Conservation (phyloP, 2,329 filamentous ascomycete species). For the Polychaeton citri region DNA sequence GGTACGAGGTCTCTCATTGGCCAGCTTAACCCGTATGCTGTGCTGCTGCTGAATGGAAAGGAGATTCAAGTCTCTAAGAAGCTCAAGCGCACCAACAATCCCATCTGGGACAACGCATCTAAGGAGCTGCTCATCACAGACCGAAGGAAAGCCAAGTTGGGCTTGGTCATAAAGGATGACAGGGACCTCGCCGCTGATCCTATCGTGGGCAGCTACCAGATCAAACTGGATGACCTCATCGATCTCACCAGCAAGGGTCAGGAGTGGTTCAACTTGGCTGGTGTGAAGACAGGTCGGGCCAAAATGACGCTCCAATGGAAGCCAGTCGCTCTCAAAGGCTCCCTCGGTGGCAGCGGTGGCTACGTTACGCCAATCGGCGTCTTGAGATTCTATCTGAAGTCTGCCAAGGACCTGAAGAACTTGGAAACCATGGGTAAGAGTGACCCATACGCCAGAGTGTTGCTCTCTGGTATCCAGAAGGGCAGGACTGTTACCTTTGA, state of each 20-base stretch:
- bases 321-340: constrained; percentile 73
- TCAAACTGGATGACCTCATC: constrained; percentile 87
- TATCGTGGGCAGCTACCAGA: constrained; percentile 80
- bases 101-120: constrained; percentile 83
- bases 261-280: constrained; percentile 87
- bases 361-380: constrained; percentile 92
- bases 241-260: constrained; percentile 84
- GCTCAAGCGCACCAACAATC: constrained; percentile 93
- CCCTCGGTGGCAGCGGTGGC: constrained; percentile 64
- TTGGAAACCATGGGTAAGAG: constrained; percentile 94
- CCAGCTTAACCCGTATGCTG: constrained; percentile 78
- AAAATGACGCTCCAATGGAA: constrained; percentile 95
- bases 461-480: constrained; percentile 83
- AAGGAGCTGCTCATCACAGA: constrained; percentile 95
- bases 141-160: constrained; percentile 76
- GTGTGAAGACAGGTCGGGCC: constrained; percentile 66
- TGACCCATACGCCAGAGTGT: constrained; percentile 79
- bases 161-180: constrained; percentile 89
- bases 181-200: constrained; percentile 74
- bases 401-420: constrained; percentile 72
- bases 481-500: constrained; percentile 88
- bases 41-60: constrained; percentile 80
- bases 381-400: constrained; percentile 84
- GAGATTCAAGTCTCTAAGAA: constrained; percentile 81
- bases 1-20: constrained; percentile 84